Percentiles rank a stretch among this genome's conserved stretches.
Conservation (phyloP, 2,329 filamentous ascomycete genomes). For the Alternaria triticina region DNA sequence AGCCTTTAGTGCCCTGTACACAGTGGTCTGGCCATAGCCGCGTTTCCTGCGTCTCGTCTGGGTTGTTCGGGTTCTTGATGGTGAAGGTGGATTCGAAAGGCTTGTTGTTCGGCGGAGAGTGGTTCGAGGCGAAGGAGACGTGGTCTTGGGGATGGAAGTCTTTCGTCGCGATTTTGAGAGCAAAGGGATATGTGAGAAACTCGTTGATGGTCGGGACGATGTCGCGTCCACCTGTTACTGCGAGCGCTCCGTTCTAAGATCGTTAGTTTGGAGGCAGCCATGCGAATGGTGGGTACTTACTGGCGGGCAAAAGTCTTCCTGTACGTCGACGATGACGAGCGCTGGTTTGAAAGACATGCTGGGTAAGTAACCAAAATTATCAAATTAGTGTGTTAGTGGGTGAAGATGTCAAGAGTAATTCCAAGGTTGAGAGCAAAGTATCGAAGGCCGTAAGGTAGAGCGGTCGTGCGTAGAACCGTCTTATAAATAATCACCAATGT, state of each 20-base stretch:
- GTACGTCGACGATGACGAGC: constrained; percentile 83
- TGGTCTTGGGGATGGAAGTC: constrained; percentile 88
- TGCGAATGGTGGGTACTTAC: constrained; percentile 57
- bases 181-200: constrained; percentile 75
- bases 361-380: not conserved
- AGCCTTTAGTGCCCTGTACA: constrained; percentile 74
- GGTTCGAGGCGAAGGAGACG: constrained; percentile 87
- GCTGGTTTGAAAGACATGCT: constrained; percentile 55
- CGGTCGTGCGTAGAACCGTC: not conserved
- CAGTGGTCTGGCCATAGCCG: constrained; percentile 92
- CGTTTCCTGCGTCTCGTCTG: constrained; percentile 67
- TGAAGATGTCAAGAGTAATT: not conserved
- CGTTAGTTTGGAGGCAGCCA: constrained; percentile 18
- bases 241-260: constrained; percentile 79
- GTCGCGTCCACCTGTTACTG: constrained; percentile 74
- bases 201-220: constrained; percentile 75
- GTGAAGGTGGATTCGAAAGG: constrained; percentile 71
- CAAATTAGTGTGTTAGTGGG: not conserved
- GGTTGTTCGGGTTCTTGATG: constrained; percentile 71
- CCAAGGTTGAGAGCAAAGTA: not conserved
- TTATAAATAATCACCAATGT: not conserved
- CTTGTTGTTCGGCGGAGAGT: constrained; percentile 65
- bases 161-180: constrained; percentile 80
- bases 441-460: not conserved
- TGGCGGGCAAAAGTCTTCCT: constrained; percentile 94